These are phyloP conservation scores for Marchantia polymorpha DNA, from an alignment of 225 moss, liverwort and hornwort species.

Conservation along the genomic window DNA sequence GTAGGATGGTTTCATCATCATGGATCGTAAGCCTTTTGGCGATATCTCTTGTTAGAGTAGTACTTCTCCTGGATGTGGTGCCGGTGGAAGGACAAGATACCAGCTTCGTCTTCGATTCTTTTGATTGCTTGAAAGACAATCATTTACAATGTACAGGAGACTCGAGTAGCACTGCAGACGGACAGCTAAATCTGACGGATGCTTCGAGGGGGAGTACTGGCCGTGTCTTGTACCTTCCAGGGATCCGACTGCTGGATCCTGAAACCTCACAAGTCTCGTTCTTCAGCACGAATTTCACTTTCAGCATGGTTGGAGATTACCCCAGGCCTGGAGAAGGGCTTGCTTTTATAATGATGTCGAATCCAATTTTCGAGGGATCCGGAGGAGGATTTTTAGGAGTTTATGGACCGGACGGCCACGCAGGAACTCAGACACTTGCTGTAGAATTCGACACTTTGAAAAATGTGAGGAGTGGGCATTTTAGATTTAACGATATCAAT, in stretches of 20 bases:
- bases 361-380: not conserved
- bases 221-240: constrained; percentile 18
- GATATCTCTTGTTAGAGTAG: not conserved
- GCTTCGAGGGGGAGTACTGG: constrained; percentile 6
- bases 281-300: constrained; percentile 33
- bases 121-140: not conserved
- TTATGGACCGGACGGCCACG: constrained; percentile 3
- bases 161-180: not conserved
- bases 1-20: not conserved
- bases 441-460: constrained; percentile 20
- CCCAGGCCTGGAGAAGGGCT: constrained; percentile 17
- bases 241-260: constrained; percentile 16
- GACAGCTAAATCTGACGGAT: constrained; percentile 22
- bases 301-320: constrained; percentile 9
- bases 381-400: constrained; percentile 17
- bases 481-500: constrained; percentile 16
- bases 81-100: not conserved
- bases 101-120: not conserved
- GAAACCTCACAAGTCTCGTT: constrained; percentile 10
- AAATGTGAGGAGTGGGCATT: not conserved
- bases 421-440: constrained; percentile 9
- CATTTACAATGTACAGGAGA: constrained; percentile 21
- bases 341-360: constrained; percentile 22
- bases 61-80: not conserved
- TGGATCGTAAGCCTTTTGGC: too few species aligned